Evolutionary conservation across 108 stramenopile species (phyloP).

Genomic region (Chaetoceros tenuissimus): DNA sequence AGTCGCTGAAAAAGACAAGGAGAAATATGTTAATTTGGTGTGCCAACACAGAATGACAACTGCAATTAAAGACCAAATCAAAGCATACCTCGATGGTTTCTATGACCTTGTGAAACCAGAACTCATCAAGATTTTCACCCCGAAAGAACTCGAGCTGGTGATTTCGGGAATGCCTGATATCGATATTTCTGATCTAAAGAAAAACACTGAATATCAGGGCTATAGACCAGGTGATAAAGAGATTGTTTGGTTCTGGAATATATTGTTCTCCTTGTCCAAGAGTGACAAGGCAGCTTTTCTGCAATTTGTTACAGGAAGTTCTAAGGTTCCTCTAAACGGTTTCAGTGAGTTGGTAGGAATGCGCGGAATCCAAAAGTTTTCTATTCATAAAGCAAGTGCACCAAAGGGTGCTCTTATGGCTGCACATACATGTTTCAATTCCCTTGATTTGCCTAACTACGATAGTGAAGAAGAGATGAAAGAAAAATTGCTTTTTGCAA

Average conservation of each 20-base stretch:
- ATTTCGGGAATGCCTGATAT: conserved; percentile 97
- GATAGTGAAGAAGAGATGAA: conserved; percentile 77
- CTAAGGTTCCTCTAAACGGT: conserved; percentile 95
- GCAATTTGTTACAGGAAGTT: conserved; percentile 91
- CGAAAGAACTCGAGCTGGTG: conserved; percentile 93
- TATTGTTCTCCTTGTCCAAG: conserved; percentile 71
- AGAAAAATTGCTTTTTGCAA: conserved; percentile 87
- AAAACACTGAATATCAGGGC: conserved; percentile 89
- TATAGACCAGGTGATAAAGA: conserved; percentile 82
- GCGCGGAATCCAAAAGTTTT: conserved; percentile 94
- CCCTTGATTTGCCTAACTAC: conserved; percentile 90
- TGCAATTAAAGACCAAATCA: conserved; percentile 89
- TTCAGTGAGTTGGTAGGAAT: conserved; percentile 92
- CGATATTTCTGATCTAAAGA: conserved; percentile 84
- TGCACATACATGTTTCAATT: conserved; percentile 96
- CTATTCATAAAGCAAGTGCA: conserved; percentile 80
- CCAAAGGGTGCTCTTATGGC: conserved; percentile 79
- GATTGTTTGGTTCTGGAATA: conserved; percentile 96
- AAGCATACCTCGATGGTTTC: conserved; percentile 91
- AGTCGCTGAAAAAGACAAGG: conserved; percentile 92
- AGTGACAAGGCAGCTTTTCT: conserved; percentile 91
- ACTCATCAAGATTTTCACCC: conserved; percentile 90
- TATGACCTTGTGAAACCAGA: conserved; percentile 94
- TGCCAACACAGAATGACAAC: conserved; percentile 95
- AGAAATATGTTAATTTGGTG: conserved; percentile 90